Conservation (phyloP, 768 basidiomycete species). For the Filobasidium floriforme region DNA sequence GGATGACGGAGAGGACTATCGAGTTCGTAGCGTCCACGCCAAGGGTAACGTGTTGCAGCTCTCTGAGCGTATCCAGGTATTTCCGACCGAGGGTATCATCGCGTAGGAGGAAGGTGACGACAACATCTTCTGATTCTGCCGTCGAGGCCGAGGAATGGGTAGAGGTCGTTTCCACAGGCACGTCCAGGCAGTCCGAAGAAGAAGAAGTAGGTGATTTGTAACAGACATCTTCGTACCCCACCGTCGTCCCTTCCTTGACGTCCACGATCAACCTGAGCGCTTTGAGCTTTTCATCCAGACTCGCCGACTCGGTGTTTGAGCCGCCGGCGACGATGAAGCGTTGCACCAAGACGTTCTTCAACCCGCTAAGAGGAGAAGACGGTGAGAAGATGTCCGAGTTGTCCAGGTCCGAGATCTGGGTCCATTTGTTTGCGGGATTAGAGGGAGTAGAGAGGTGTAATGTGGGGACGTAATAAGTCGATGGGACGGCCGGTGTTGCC, state of each 20-base stretch:
- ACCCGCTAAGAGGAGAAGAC: neutral
- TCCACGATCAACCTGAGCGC: neutral
- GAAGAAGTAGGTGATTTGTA: neutral
- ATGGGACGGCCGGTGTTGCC: neutral
- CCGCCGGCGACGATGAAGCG: neutral
- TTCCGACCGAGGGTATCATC: neutral
- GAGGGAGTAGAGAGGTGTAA: slow-evolving; percentile 15
- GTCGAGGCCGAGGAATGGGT: no score
- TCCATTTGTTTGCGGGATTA: neutral
- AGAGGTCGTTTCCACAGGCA: neutral
- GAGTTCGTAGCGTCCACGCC: neutral
- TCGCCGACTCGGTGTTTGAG: neutral
- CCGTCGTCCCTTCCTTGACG: neutral
- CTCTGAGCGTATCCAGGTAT: neutral
- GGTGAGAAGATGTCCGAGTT: neutral
- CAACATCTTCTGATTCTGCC: no score
- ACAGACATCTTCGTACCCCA: neutral
- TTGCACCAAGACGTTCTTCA: neutral
- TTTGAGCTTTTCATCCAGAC: neutral
- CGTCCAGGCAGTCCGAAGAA: neutral
- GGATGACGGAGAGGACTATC: neutral
- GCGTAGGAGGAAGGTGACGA: neutral
- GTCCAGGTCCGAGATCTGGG: neutral
- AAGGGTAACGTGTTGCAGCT: neutral
- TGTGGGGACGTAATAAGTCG: slow-evolving; percentile 13